phyloP scores from a whole-genome alignment of 768 basidiomycete genomes.

The Suillus cothurnatus region DNA sequence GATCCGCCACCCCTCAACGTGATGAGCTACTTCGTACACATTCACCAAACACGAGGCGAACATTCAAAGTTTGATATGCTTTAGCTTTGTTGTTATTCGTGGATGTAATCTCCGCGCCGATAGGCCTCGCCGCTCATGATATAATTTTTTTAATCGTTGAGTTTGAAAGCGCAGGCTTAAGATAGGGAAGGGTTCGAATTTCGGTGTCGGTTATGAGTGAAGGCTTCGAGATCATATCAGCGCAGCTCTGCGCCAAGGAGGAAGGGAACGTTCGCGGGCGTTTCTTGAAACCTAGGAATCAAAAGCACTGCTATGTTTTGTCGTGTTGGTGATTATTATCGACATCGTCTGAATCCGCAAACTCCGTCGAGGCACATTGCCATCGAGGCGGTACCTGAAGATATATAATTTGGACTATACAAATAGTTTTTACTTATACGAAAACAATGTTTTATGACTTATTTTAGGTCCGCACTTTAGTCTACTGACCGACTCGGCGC shows the following conservation, averaged over 20 bases:
- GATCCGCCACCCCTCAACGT: background rate
- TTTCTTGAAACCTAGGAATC: background rate
- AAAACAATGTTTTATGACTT: background rate
- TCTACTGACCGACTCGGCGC: background rate
- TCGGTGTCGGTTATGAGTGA: background rate
- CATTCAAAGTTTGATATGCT: background rate
- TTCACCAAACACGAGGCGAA: conserved; percentile 5
- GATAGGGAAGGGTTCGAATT: background rate
- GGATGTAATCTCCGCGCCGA: background rate
- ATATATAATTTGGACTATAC: background rate
- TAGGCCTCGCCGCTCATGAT: background rate
- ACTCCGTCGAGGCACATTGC: conserved; percentile 2
- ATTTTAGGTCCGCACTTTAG: background rate
- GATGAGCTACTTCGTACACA: background rate
- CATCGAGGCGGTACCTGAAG: background rate
- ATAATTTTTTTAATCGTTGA: background rate
- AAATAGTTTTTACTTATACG: background rate
- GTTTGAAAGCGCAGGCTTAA: background rate
- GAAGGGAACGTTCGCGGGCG: background rate
- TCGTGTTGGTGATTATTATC: background rate
- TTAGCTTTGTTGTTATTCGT: background rate
- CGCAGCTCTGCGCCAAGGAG: background rate
- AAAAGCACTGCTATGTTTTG: background rate
- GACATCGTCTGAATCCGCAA: background rate
- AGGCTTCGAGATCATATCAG: background rate